Evolutionary conservation across 441 rosid genomes (phyloP).

Genomic region (Bocquillonia castaneifolia): DNA sequence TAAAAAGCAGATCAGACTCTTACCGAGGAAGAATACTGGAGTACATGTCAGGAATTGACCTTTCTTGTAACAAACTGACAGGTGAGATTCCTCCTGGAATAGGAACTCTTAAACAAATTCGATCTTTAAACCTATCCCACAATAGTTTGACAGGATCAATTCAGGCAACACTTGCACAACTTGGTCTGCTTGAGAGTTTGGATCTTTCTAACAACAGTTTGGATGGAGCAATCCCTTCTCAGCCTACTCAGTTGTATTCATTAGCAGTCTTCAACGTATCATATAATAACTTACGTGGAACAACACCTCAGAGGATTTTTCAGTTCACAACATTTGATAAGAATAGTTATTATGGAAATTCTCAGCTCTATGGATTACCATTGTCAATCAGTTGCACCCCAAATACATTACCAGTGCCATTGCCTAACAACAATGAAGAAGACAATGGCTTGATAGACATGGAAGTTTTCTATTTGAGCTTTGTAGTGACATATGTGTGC

Average conservation of each 20-base stretch:
- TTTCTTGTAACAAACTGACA: constrained; percentile 13
- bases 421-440: not conserved
- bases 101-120: constrained; percentile 2
- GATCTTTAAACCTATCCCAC: constrained; percentile 5
- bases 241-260: not conserved
- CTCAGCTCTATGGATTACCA: not conserved
- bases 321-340: constrained; percentile 28
- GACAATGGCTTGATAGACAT: not conserved
- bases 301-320: not conserved
- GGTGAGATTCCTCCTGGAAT: constrained; percentile 16
- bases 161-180: not conserved
- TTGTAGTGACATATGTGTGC: not conserved
- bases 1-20: not conserved
- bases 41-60: constrained; percentile 17
- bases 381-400: not conserved
- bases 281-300: constrained; percentile 30
- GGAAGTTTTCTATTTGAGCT: not conserved
- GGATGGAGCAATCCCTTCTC: constrained; percentile 1
- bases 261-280: constrained; percentile 27
- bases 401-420: not conserved
- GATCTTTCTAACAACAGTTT: constrained; percentile 8
- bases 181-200: not conserved
- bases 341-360: not conserved
- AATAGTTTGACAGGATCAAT: constrained; percentile 10
- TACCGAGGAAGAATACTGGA: not conserved